Conservation (phyloP, 345 rosid genomes). For the Turnera subulata region DNA sequence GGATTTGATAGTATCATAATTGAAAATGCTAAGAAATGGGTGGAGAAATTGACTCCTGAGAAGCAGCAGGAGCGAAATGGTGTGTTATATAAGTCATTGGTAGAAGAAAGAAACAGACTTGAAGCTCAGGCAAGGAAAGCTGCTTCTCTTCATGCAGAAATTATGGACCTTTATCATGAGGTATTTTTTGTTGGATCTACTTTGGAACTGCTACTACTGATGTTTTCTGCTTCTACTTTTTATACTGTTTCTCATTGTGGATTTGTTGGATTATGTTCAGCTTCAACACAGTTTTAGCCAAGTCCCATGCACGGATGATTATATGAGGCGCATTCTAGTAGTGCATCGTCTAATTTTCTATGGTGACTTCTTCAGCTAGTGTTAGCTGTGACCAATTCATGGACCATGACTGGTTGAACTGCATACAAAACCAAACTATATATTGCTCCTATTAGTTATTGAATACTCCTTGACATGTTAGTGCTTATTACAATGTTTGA, state of each 20-base stretch:
- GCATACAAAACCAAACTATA: too few species aligned
- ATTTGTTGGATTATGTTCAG: too few species aligned
- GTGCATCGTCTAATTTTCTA: too few species aligned
- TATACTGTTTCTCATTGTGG: not conserved
- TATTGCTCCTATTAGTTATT: too few species aligned
- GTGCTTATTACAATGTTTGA: too few species aligned
- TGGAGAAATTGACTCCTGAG: constrained; percentile 68
- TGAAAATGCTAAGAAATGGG: constrained; percentile 64
- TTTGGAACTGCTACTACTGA: constrained; percentile 1
- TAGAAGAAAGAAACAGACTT: constrained; percentile 67
- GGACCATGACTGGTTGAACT: too few species aligned
- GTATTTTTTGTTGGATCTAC: constrained; percentile 29
- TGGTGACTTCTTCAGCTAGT: too few species aligned
- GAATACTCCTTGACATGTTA: too few species aligned
- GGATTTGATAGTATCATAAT: constrained; percentile 65
- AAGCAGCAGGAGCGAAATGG: constrained; percentile 62
- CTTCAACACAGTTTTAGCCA: not conserved
- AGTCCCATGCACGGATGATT: not conserved
- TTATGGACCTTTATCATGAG: constrained; percentile 63
- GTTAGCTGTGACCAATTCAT: too few species aligned
- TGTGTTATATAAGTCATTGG: constrained; percentile 57
- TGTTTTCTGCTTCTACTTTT: constrained; percentile 1
- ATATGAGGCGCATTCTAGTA: not conserved
- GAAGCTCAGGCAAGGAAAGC: constrained; percentile 56
- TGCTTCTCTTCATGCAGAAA: constrained; percentile 53